phyloP scores from a whole-genome alignment of 306 rosid genomes.

The Gillenia trifoliata region DNA sequence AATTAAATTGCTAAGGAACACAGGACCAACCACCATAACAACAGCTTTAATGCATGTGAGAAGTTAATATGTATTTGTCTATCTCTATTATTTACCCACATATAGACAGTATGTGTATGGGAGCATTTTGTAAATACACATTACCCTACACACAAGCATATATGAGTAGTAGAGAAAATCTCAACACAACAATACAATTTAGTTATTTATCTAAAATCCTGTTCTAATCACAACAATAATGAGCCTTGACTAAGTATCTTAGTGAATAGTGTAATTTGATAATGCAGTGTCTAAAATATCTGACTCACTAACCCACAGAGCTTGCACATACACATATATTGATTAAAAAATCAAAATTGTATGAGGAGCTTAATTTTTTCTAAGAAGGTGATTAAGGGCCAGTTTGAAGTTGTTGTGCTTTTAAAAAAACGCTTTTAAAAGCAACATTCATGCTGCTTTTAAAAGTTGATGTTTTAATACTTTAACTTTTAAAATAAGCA shows the following conservation, averaged over 20 bases:
- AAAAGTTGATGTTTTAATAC: too few species aligned
- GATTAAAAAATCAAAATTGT: background rate
- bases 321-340: background rate
- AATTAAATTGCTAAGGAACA: constrained; percentile 60
- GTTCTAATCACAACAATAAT: background rate
- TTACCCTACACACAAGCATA: background rate
- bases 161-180: background rate
- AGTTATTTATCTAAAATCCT: background rate
- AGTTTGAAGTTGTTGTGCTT: too few species aligned
- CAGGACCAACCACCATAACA: constrained; percentile 75
- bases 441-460: too few species aligned
- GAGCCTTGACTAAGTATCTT: background rate
- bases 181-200: background rate
- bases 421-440: too few species aligned
- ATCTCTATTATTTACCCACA: constrained; percentile 9
- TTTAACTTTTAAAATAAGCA: too few species aligned
- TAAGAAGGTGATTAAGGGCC: background rate
- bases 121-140: background rate
- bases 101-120: constrained; percentile 5
- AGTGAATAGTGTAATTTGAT: background rate
- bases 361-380: background rate
- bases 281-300: background rate
- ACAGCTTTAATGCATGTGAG: constrained; percentile 58
- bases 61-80: constrained; percentile 25
- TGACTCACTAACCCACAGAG: too few species aligned